These are phyloP conservation scores for Phaeosphaeria sp. DNA, from an alignment of 2,329 filamentous ascomycete species.

Conservation along the genomic window DNA sequence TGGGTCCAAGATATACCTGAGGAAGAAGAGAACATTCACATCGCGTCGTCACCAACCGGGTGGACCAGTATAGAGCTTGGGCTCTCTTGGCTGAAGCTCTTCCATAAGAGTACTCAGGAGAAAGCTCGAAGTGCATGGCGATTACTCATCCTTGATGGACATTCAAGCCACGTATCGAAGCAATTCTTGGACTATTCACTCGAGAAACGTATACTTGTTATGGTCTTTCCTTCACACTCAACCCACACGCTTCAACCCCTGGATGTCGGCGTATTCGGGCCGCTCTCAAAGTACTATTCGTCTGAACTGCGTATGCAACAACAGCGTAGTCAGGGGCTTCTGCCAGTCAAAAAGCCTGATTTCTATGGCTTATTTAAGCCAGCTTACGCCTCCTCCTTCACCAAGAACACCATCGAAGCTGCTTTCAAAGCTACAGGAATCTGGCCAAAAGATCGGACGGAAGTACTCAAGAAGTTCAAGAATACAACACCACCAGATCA, in stretches of 20 bases:
- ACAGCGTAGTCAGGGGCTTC: slow-evolving; percentile 3
- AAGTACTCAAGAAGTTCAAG: neutral
- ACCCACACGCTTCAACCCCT: slow-evolving; percentile 7
- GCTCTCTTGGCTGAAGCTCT: slow-evolving; percentile 1
- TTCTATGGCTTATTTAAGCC: slow-evolving; percentile 6
- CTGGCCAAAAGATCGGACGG: neutral
- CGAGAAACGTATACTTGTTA: slow-evolving; percentile 1
- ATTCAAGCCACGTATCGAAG: slow-evolving; percentile 2
- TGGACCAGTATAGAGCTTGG: slow-evolving; percentile 6
- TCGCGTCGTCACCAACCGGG: neutral
- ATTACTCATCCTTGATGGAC: neutral
- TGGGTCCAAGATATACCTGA: neutral
- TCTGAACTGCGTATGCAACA: neutral
- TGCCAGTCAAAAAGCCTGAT: slow-evolving; percentile 1
- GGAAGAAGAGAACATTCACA: neutral
- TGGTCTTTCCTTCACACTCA: slow-evolving; percentile 5
- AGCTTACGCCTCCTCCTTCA: slow-evolving; percentile 1
- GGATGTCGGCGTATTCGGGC: slow-evolving; percentile 3
- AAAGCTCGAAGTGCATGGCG: neutral
- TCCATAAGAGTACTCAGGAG: neutral
- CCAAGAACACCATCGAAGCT: neutral
- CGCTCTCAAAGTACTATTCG: neutral
- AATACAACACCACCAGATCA: neutral
- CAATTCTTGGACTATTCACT: slow-evolving; percentile 6
- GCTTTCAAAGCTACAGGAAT: slow-evolving; percentile 3